Conservation (phyloP, 2,329 filamentous ascomycete genomes). For the Aschersonia sp. region DNA sequence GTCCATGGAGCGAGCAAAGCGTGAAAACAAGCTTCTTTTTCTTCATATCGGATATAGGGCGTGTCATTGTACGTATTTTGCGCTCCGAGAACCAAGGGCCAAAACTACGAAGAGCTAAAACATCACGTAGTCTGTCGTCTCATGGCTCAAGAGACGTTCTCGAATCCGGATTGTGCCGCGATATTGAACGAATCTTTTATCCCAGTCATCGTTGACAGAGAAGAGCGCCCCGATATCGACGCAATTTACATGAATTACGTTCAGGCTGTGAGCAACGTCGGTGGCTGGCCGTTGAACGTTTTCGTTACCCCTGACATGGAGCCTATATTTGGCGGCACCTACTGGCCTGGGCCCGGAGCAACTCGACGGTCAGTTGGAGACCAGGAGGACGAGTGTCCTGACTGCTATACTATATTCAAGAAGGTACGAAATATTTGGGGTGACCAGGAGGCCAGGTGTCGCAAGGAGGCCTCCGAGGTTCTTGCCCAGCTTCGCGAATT, state of each 20-base stretch:
- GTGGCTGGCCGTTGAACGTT: constrained; percentile 93
- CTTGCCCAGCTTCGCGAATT: constrained; percentile 72
- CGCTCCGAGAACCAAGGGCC: not conserved
- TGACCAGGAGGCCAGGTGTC: constrained; percentile 69
- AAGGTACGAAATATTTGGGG: constrained; percentile 67
- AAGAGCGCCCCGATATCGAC: constrained; percentile 88
- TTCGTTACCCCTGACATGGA: constrained; percentile 88
- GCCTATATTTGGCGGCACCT: constrained; percentile 90
- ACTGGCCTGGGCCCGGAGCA: constrained; percentile 74
- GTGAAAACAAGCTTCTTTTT: constrained; percentile 78
- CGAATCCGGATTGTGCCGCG: constrained; percentile 63
- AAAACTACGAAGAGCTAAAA: not conserved
- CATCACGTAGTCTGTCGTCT: constrained; percentile 57
- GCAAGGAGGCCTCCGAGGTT: constrained; percentile 72
- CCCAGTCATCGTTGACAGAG: constrained; percentile 82
- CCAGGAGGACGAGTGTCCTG: constrained; percentile 44
- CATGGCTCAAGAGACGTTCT: constrained; percentile 86
- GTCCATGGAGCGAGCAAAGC: constrained; percentile 60
- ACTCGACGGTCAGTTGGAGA: constrained; percentile 20
- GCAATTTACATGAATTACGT: constrained; percentile 98
- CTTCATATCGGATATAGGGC: constrained; percentile 90
- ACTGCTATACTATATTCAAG: constrained; percentile 68
- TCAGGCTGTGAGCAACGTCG: constrained; percentile 77
- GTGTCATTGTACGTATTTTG: constrained; percentile 63
- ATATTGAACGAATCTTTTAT: constrained; percentile 80